Base-by-base conservation (phyloP, 305 asterid genomes). In the Lippia alba region DNA sequence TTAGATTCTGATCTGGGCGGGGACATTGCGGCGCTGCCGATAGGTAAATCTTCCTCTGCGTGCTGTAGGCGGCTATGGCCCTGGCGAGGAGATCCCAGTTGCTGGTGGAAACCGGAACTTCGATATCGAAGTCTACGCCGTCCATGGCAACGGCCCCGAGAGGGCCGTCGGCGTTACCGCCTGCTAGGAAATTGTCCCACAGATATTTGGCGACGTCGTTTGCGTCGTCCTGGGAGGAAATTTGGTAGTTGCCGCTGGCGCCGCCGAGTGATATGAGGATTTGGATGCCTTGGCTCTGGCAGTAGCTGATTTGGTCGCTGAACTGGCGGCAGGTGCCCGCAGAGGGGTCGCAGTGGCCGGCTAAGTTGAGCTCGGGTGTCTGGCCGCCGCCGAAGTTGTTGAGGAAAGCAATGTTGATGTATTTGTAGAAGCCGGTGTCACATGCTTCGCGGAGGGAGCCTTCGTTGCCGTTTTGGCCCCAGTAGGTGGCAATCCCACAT, bases 21-120 rank as follows among this genome's bases (percentile, higher is more conserved):
- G 66, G 39, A 19, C 84, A 80, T 40, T 80, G 79, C 11, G 81
- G 84, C n/a, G 81, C 79, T 0, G 81, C 84, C 7, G 81, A 19
- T 19, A 80, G 32, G 69, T 73, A 79, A 0, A 79, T 73, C 61
- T 76, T 76, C 17, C 75, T 79, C 24, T 32, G 57, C 0, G 71
- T 53, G 64, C 54, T 75, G 59, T 63, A 77, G 3, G n/a, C 49
- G 0, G 79, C 20, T 6, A 80, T 46, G 12, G 76, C 65, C 66
- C 67, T 56, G 15, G 81, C 87, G 5, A 82, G 79, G 9, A 69
- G 81, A 1, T 77, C 87, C 75, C 77, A 79, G 63, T 58, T 39
- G 8, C 67, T 71, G 32, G 58, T 61, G 6, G 79, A 44, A 0
- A 61, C 34, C 2, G 64, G 51, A 0, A 3, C 1, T 60, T 79